These are phyloP conservation scores for Fraxinus latifolia DNA, from an alignment of 305 asterid genomes.

Conservation along the genomic window DNA sequence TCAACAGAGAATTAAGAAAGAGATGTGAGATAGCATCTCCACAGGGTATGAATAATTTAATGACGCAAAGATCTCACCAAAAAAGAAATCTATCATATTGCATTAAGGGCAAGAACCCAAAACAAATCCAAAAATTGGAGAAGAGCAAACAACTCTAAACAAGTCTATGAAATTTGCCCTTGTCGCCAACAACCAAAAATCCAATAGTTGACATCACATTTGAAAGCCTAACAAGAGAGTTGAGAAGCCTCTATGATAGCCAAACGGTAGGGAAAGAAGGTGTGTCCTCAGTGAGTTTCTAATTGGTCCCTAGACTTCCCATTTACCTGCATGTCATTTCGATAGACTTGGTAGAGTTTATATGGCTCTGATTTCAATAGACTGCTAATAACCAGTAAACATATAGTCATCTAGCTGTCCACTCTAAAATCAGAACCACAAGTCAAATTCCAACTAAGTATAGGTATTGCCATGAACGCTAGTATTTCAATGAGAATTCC, in stretches of 20 bases:
- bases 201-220: background rate
- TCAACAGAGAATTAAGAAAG: background rate
- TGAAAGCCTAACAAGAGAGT: background rate
- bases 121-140: background rate
- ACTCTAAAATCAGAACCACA: slow-evolving; percentile 1
- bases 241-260: background rate
- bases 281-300: background rate
- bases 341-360: background rate
- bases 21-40: slow-evolving; percentile 2
- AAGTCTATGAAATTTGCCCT: background rate
- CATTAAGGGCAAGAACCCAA: background rate
- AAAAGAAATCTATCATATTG: slow-evolving; percentile 1
- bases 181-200: background rate
- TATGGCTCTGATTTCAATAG: background rate
- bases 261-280: background rate
- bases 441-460: slow-evolving; percentile 6
- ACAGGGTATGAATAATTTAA: background rate
- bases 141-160: slow-evolving; percentile 7
- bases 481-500: background rate
- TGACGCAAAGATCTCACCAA: background rate
- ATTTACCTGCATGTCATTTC: background rate
- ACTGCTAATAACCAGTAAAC: background rate
- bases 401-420: background rate
- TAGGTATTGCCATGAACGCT: background rate
- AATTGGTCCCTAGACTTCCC: background rate